phyloP scores from a whole-genome alignment of 2,329 filamentous ascomycete species.

The Hypoxylon rubiginosum region DNA sequence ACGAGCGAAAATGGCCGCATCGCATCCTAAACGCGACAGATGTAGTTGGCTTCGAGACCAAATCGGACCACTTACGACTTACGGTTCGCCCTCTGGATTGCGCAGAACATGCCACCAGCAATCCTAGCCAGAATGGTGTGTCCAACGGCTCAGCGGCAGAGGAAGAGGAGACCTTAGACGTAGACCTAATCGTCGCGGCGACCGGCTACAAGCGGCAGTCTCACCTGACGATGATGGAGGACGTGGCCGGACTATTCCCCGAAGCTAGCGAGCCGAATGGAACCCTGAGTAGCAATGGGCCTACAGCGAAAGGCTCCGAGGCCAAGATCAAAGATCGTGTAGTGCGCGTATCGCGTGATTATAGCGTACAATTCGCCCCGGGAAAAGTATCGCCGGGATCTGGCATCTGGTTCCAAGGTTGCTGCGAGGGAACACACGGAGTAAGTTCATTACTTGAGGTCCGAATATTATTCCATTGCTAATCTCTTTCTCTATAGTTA shows the following conservation, averaged over 20 bases:
- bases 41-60: constrained; percentile 72
- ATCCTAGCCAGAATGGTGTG: constrained; percentile 20
- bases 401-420: constrained; percentile 93
- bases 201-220: constrained; percentile 86
- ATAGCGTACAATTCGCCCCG: constrained; percentile 78
- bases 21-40: constrained; percentile 79
- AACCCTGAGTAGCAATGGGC: constrained; percentile 22
- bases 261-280: constrained; percentile 48
- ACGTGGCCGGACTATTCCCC: constrained; percentile 75
- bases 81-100: constrained; percentile 65
- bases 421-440: constrained; percentile 92
- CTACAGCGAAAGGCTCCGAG: constrained; percentile 37
- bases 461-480: constrained; percentile 61
- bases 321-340: constrained; percentile 65
- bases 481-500: constrained; percentile 62
- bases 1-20: constrained; percentile 84
- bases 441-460: constrained; percentile 66
- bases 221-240: constrained; percentile 81
- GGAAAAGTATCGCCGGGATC: constrained; percentile 78
- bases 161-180: constrained; percentile 72
- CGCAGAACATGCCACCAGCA: constrained; percentile 34
- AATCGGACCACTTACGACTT: constrained; percentile 68
- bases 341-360: constrained; percentile 76
- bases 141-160: constrained; percentile 53
- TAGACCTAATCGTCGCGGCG: constrained; percentile 86